Evolutionary conservation across 2,329 filamentous ascomycete species (phyloP).

Genomic region (Beauveria varroae): DNA sequence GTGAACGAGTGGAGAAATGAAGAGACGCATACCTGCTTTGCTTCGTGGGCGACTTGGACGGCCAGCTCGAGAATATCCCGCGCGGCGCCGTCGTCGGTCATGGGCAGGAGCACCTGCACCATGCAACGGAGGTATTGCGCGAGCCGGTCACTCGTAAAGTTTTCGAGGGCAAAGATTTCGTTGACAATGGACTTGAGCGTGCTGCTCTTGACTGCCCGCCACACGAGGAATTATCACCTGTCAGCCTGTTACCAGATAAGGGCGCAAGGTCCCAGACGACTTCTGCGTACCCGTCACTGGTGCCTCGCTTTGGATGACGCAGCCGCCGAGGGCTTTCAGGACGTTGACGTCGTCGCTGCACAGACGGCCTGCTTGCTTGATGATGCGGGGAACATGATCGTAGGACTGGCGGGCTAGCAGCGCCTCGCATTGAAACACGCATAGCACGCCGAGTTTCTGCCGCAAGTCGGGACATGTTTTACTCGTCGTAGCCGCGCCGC

Average conservation of each 20-base stretch:
- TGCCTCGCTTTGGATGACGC: slow-evolving; percentile 46
- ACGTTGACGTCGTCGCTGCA: slow-evolving; percentile 39
- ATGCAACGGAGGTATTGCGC: slow-evolving; percentile 74
- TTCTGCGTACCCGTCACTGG: slow-evolving; percentile 40
- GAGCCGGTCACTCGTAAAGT: slow-evolving; percentile 51
- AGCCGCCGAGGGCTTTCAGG: slow-evolving; percentile 60
- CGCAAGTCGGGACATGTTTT: slow-evolving; percentile 38
- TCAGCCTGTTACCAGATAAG: not conserved
- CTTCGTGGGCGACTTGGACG: slow-evolving; percentile 41
- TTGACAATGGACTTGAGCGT: slow-evolving; percentile 63
- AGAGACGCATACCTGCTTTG: slow-evolving; percentile 34
- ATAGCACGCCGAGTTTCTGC: slow-evolving; percentile 56
- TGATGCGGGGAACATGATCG: slow-evolving; percentile 55
- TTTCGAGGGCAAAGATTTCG: slow-evolving; percentile 50
- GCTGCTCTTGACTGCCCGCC: slow-evolving; percentile 37
- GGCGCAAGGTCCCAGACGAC: not conserved
- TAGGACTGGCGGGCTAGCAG: slow-evolving; percentile 59
- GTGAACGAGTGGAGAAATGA: not conserved
- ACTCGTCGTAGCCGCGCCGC: not conserved
- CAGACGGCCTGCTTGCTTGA: slow-evolving; percentile 38
- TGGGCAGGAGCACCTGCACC: slow-evolving; percentile 57
- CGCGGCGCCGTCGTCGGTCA: slow-evolving; percentile 43
- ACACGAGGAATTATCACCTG: not conserved
- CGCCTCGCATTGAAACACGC: slow-evolving; percentile 75
- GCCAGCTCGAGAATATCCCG: slow-evolving; percentile 59